phyloP scores from a whole-genome alignment of 306 rosid species.

The Dalbergia oliveri region DNA sequence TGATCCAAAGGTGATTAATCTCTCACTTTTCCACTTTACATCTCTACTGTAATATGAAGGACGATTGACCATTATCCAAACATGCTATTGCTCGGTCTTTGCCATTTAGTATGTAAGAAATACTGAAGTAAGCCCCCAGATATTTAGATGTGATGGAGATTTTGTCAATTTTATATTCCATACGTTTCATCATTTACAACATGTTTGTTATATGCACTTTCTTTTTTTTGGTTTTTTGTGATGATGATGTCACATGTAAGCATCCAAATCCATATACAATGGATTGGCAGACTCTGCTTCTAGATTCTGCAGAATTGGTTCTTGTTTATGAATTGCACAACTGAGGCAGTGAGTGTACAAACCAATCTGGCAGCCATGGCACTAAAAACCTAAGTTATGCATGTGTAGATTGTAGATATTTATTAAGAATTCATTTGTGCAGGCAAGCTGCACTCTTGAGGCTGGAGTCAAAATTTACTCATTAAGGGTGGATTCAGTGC shows the following conservation, averaged over 20 bases:
- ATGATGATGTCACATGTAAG: neutral
- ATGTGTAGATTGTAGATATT: constrained; percentile 25
- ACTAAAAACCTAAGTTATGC: constrained; percentile 4
- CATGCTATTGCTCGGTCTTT: too few species aligned
- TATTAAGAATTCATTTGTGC: constrained; percentile 37
- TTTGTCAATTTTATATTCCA: neutral
- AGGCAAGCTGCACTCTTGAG: constrained; percentile 99
- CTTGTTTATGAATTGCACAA: constrained; percentile 31
- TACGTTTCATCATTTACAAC: neutral
- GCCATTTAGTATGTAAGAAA: too few species aligned
- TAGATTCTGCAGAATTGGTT: constrained; percentile 12
- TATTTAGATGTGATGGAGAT: neutral
- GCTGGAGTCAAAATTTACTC: constrained; percentile 96
- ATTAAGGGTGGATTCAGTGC: constrained; percentile 91
- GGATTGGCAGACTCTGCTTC: neutral
- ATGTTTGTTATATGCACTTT: neutral
- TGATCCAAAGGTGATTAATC: too few species aligned
- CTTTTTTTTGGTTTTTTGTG: constrained; percentile 1
- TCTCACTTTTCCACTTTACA: too few species aligned
- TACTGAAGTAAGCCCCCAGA: neutral
- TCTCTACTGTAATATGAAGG: too few species aligned
- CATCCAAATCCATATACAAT: neutral
- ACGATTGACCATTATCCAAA: too few species aligned
- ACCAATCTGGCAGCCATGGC: neutral
- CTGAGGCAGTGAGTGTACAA: neutral